Evolutionary conservation across 2,329 filamentous ascomycete genomes (phyloP), one percentile per base, ranked within the genome.

Genomic region (Stagonosporopsis tanaceti): DNA sequence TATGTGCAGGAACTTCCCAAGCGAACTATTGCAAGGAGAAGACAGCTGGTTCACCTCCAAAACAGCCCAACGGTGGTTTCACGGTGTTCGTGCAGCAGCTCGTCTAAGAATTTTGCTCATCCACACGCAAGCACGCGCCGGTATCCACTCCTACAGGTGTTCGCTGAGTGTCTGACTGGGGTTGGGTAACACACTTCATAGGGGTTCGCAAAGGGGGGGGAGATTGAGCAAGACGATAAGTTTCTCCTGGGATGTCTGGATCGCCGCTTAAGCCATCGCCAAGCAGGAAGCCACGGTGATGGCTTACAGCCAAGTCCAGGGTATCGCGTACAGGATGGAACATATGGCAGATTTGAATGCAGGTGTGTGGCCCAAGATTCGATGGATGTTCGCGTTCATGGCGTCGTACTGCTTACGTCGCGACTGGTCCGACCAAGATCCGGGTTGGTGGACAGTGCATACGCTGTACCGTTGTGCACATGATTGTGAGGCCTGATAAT

Each of bases 81-180:
- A 20, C 20, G 20, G 20, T 20, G 20, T 20, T 20, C 20, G 20
- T 30, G 48, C 24, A 30, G 28, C 11, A 32, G 24, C 32, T 37
- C 30, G 47, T 9, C 14, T 2, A 6, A n/a, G 9, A 8, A 6
- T 4, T 6, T 9, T 11, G 38, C 32, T 41, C 14, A 34, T 48
- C 46, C 48, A 42, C 17, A 47, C 15, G 25, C n/a, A 20, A 51
- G 47, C 47, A 47, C 32, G 37, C 46, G 40, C 46, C 46, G 50
- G n/a, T 14, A 25, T 20, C 42, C 50, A 47, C 28, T 6, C 12
- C 2, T 17, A 22, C 42, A 53, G 42, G 42, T 20, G 42, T n/a
- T 2, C 20, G 7, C 45, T 3, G 34, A 4, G 32, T 32, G 34
- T 52, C 28, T 57, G 42, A 42, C 37, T 39, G 37, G 44, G 8